Evolutionary conservation across 2,329 filamentous ascomycete genomes (phyloP), one percentile per base, ranked within the genome.

Genomic region (Alternaria hordeiaustralica): DNA sequence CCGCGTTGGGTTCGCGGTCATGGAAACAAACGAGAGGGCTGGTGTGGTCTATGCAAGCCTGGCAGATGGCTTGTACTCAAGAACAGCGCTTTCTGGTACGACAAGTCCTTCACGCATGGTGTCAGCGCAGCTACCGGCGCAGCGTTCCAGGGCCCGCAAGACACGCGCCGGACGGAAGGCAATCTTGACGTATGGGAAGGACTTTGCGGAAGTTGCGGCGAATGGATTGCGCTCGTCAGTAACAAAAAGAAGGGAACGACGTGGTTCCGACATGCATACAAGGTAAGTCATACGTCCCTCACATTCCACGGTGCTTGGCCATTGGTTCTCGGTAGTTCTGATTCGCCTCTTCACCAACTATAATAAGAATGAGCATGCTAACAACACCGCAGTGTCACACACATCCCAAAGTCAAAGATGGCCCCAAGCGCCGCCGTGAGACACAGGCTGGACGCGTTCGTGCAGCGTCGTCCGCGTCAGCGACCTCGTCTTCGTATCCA

Each of bases 221-320:
- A 93, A 65, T 94, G 92, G 92, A 90, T 94, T 69, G 89, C 90
- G 12, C 83, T 94, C 36, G 91, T 94, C 45, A 94, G 91, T 82
- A 93, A 90, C 78, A 95, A 95, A 83, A 95, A 95, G 84, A 94
- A 95, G 82, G 92, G 92, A n/a, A 96, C 92, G 1, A 94, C 92
- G 4, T 96, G 92, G 92, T 96, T 95, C 80, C 86, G 93, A 69
- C 93, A 96, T 80, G 92, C 92, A 50, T 96, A 96, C 83, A 96
- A 95, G 87, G 91, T 92, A 49, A 60, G 63, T 80, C 54, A 26
- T 36, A 49, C 23, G 25, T 50, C 44, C 47, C 15, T 25, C 56
- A 23, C 61, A 67, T 66, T 71, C 62, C 50, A 56, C 23, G n/a
- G 12, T 11, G 18, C 33, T 58, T 55, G 26, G 49, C 59, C 59